Evolutionary conservation across 768 basidiomycete species (phyloP).

Genomic region (Auriscalpium vulgare): DNA sequence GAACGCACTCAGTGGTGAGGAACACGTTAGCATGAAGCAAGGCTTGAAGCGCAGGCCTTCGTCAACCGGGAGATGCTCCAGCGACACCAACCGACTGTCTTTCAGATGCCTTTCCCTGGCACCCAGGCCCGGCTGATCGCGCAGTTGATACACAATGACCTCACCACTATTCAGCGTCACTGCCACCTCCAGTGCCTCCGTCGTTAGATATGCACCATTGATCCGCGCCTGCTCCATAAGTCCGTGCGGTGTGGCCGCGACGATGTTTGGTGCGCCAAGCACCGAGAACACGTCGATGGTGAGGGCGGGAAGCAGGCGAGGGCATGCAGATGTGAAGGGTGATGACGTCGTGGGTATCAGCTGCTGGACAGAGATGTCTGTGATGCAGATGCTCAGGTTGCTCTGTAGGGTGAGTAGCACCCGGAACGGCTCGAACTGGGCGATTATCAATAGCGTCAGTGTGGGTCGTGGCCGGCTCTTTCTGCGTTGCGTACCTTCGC

Average conservation of each 20-base stretch:
- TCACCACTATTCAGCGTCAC: slow-evolving; percentile 50
- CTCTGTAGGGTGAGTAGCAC: slow-evolving; percentile 56
- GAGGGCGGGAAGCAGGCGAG: slow-evolving; percentile 51
- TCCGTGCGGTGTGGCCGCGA: slow-evolving; percentile 14
- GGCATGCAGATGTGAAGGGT: slow-evolving; percentile 55
- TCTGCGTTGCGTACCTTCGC: slow-evolving; percentile 38
- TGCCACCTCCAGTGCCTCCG: slow-evolving; percentile 50
- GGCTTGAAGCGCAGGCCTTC: slow-evolving; percentile 46
- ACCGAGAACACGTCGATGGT: slow-evolving; percentile 38
- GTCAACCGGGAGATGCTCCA: slow-evolving; percentile 40
- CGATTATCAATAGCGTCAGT: not conserved
- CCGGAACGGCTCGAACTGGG: slow-evolving; percentile 53
- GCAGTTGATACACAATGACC: slow-evolving; percentile 42
- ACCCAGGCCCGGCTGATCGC: slow-evolving; percentile 11
- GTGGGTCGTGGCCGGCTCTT: not conserved
- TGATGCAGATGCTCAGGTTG: slow-evolving; percentile 61
- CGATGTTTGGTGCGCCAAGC: slow-evolving; percentile 19
- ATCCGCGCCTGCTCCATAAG: slow-evolving; percentile 28
- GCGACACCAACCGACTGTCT: slow-evolving; percentile 45
- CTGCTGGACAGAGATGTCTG: slow-evolving; percentile 67
- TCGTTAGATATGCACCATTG: slow-evolving; percentile 39
- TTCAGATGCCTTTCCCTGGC: slow-evolving; percentile 15
- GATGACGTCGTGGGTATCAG: slow-evolving; percentile 37
- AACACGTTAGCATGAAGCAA: slow-evolving; percentile 46
- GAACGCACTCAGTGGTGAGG: slow-evolving; percentile 42